Evolutionary conservation across 495 filamentous ascomycete species (phyloP).

Genomic region (Penicillium goetzii): DNA sequence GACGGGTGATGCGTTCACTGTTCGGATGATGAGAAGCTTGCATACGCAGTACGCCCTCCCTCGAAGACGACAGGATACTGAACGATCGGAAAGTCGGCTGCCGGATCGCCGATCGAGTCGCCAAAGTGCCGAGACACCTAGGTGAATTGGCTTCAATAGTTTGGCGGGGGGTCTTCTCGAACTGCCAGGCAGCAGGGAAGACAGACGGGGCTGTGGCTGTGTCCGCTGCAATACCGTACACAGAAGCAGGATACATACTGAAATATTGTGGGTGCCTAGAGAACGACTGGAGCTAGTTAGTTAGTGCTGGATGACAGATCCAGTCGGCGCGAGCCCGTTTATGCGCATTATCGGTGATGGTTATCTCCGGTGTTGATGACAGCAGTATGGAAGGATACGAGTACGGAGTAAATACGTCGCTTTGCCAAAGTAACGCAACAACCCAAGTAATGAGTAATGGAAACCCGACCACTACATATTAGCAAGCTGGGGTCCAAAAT

Average conservation of each 20-base stretch:
- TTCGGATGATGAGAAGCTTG: background rate
- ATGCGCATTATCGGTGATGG: background rate
- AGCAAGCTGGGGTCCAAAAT: background rate
- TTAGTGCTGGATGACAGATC: background rate
- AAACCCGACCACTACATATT: background rate
- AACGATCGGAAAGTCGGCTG: slow-evolving; percentile 7
- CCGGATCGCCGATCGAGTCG: slow-evolving; percentile 12
- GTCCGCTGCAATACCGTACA: slow-evolving; percentile 1
- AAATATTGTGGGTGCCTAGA: slow-evolving; percentile 15
- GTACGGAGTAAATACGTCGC: background rate
- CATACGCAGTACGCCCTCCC: background rate
- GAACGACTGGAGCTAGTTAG: background rate
- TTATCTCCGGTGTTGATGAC: background rate
- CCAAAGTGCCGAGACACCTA: slow-evolving; percentile 13
- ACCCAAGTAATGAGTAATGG: background rate
- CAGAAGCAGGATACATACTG: background rate
- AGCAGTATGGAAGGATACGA: background rate
- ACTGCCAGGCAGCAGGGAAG: slow-evolving; percentile 17
- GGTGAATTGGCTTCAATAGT: slow-evolving; percentile 19
- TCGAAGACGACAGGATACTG: background rate
- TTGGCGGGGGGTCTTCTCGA: slow-evolving; percentile 11
- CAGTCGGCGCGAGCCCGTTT: background rate
- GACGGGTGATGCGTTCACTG: no score
- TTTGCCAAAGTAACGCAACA: background rate
- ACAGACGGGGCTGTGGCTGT: slow-evolving; percentile 27